Percentiles rank a stretch among this genome's conserved stretches.
Conservation (phyloP, 257 asterid genomes). For the Scutellaria baicalensis region DNA sequence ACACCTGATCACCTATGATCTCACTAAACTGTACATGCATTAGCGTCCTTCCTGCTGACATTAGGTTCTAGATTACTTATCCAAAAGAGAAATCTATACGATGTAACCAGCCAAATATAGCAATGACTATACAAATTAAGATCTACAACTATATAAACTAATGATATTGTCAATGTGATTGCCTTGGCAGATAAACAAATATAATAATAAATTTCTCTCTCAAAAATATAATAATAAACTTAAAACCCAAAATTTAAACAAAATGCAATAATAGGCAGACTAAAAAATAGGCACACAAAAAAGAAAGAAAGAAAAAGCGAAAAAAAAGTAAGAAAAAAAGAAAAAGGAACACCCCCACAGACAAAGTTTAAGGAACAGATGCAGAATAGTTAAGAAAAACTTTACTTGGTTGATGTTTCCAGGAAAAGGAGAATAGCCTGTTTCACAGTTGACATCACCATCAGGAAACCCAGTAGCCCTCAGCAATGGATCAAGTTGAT, state of each 20-base stretch:
- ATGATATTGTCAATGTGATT: not conserved
- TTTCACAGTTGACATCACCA: conserved; percentile 88
- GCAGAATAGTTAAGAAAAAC: conserved; percentile 3
- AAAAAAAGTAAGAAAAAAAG: not conserved
- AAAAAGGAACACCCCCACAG: not conserved
- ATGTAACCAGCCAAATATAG: not conserved
- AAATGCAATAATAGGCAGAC: too few relatives aligned
- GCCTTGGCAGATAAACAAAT: not conserved
- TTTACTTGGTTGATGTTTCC: conserved; percentile 97
- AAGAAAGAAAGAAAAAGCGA: too few relatives aligned
- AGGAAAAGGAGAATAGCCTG: conserved; percentile 97
- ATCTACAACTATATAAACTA: not conserved
- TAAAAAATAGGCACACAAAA: too few relatives aligned
- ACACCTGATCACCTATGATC: not conserved
- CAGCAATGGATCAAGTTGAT: conserved; percentile 97
- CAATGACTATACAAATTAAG: not conserved
- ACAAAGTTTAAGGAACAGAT: conserved; percentile 1
- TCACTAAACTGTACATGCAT: not conserved
- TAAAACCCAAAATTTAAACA: not conserved
- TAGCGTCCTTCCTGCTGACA: not conserved
- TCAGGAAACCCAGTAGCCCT: conserved; percentile 90
- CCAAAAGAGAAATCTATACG: not conserved
- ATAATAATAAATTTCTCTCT: not conserved
- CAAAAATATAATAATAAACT: not conserved
- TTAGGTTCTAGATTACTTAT: not conserved